Evolutionary conservation across 2,329 filamentous ascomycete species (phyloP).

Genomic region (Pseudocercospora pini-densiflorae): DNA sequence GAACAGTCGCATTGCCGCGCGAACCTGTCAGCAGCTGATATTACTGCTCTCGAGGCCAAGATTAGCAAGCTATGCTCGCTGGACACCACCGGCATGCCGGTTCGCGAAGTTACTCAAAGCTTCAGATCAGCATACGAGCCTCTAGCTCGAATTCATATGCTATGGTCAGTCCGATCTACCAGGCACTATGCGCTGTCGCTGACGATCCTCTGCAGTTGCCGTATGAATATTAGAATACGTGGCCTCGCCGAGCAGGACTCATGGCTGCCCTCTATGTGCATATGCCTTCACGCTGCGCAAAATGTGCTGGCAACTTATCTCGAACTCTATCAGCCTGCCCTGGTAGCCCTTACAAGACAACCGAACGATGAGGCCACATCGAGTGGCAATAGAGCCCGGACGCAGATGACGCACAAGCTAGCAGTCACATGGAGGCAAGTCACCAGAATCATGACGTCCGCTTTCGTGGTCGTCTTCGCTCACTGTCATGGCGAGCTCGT

Average conservation of each 20-base stretch:
- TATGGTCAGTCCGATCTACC: neutral
- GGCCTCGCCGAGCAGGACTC: constrained; percentile 1
- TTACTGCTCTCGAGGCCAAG: constrained; percentile 7
- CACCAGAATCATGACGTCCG: constrained; percentile 7
- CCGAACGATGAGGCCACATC: neutral
- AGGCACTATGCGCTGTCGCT: neutral
- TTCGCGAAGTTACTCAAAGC: neutral
- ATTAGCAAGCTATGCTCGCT: neutral
- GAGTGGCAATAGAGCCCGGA: no score
- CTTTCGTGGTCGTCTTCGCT: constrained; percentile 7
- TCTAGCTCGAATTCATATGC: constrained; percentile 11
- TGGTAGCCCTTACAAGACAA: neutral
- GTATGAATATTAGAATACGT: constrained; percentile 1
- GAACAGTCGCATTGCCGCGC: neutral
- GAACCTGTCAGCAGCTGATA: neutral
- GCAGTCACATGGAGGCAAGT: constrained; percentile 13
- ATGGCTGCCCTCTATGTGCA: constrained; percentile 13
- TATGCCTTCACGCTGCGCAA: constrained; percentile 13
- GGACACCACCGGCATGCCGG: neutral
- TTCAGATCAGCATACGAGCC: constrained; percentile 13
- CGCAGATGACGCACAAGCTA: neutral
- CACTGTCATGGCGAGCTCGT: constrained; percentile 9
- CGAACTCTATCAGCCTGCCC: constrained; percentile 3
- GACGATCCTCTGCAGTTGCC: constrained; percentile 5
- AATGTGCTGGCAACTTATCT: constrained; percentile 10